Conservation (phyloP, 2,329 filamentous ascomycete species). For the Dryadomyces sulphureus region DNA sequence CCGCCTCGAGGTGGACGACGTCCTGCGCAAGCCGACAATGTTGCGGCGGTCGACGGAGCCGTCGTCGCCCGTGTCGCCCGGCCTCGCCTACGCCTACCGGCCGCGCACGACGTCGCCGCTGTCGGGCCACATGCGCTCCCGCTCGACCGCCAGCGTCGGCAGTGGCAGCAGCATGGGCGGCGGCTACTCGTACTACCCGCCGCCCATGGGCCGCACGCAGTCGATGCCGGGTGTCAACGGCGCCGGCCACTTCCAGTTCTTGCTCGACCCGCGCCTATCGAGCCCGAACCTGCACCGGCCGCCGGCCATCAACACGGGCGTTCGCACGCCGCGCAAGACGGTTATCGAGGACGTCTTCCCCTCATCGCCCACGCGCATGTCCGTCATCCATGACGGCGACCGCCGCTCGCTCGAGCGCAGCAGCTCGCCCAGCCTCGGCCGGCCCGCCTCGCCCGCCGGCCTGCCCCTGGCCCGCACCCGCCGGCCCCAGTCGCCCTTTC, state of each 20-base stretch:
- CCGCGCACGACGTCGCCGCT: conserved; percentile 49
- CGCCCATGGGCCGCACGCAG: conserved; percentile 46
- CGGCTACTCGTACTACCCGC: conserved; percentile 14
- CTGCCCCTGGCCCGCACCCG: conserved; percentile 15
- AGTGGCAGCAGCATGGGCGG: too few relatives aligned
- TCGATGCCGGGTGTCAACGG: conserved; percentile 49
- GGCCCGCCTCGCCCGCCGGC: conserved; percentile 6
- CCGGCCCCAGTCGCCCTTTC: conserved; percentile 42
- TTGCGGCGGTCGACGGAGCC: conserved; percentile 46
- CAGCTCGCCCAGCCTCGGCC: conserved; percentile 33
- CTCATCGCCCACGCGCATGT: conserved; percentile 35
- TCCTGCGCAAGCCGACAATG: conserved; percentile 33
- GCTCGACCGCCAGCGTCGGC: conserved; percentile 39
- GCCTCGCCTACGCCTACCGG: conserved; percentile 37
- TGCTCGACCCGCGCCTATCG: conserved; percentile 35
- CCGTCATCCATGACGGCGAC: conserved; percentile 36
- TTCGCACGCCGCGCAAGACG: conserved; percentile 33
- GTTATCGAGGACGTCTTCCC: conserved; percentile 44
- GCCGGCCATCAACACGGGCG: conserved; percentile 12
- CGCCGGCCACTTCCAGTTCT: conserved; percentile 41
- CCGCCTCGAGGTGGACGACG: conserved; percentile 3
- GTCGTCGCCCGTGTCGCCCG: conserved; percentile 34
- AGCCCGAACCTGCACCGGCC: conserved; percentile 34
- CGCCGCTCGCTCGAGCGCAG: conserved; percentile 31
- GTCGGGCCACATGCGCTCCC: conserved; percentile 42